Evolutionary conservation across 345 rosid species (phyloP), one percentile per base, ranked within the genome.

Genomic region (Ceriops zippeliana): DNA sequence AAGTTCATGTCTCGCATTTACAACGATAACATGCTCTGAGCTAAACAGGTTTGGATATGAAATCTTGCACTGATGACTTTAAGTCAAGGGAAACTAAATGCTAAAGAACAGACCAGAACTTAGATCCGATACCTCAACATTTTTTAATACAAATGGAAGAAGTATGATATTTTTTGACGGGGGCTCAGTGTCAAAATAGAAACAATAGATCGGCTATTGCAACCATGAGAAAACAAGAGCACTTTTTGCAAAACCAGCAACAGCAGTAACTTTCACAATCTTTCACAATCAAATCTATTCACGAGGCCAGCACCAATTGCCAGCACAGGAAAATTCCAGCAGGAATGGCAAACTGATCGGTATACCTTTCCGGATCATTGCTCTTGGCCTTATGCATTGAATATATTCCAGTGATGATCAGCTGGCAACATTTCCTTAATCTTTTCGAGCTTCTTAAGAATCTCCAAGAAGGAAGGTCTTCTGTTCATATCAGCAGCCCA

Each of bases 391-490:
- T 79, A 89, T 9, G 91, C 24, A 61, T 75, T 93, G 86, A 95
- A 91, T 82, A 91, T 70, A 76, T 73, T 82, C 97, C 99, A 95
- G 76, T 76, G 88, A 79, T 90, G 90, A 82, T 89, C 99, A 21
- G 85, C 0, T 56, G 86, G 89, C 35, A 80, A 60, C 65, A 13
- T 76, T 75, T 91, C 96, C 86, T 88, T 89, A 56, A 95, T 86
- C 89, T 87, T 91, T 73, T 95, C 96, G 28, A 95, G 96, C 76
- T 73, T 86, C 88, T 91, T 91, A 71, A 95, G 93, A 52, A 95
- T 91, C 32, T 95, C 99, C 83, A 95, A 74, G 85, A 95, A 95
- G 22, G 97, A 72, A 27, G 96, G 99, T 76, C 97, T 89, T 74
- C 58, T 83, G 77, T 82, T 91, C 97, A 88, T 88, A 82, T 91